Evolutionary conservation across 305 asterid species (phyloP).

Genomic region (Petunia hybrid): DNA sequence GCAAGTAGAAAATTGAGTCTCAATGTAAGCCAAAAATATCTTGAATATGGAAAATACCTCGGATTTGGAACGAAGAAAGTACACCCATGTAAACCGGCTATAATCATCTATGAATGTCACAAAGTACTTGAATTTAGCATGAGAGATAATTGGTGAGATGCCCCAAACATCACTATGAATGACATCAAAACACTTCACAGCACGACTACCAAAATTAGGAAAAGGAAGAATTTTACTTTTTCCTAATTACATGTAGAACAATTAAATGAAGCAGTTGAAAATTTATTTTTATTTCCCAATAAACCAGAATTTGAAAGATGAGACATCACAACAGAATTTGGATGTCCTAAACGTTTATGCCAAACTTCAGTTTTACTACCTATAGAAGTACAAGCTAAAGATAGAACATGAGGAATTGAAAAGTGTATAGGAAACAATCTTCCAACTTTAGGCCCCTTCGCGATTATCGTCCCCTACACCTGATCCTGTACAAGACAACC

Average conservation of each 20-base stretch:
- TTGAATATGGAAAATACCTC: background rate
- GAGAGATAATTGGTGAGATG: background rate
- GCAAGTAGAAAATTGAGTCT: background rate
- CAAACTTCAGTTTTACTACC: background rate
- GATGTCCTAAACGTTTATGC: slow-evolving; percentile 1
- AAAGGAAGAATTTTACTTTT: background rate
- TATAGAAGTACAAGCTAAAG: background rate
- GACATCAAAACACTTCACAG: background rate
- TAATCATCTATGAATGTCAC: background rate
- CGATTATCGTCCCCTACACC: background rate
- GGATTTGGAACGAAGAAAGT: background rate
- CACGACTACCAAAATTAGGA: too few relatives aligned
- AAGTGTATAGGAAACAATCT: background rate
- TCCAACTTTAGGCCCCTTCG: slow-evolving; percentile 25
- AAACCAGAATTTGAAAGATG: background rate
- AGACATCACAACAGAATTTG: background rate
- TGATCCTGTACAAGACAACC: slow-evolving; percentile 28
- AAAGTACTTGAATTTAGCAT: background rate
- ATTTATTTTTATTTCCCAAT: background rate
- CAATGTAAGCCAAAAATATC: background rate
- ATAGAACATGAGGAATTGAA: background rate
- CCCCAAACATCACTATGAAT: background rate
- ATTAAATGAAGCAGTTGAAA: background rate
- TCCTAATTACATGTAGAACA: background rate
- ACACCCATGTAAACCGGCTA: too few relatives aligned